These are phyloP conservation scores for Grifola frondosa DNA, from an alignment of 1,284 basidiomycete genomes.

Conservation along the genomic window DNA sequence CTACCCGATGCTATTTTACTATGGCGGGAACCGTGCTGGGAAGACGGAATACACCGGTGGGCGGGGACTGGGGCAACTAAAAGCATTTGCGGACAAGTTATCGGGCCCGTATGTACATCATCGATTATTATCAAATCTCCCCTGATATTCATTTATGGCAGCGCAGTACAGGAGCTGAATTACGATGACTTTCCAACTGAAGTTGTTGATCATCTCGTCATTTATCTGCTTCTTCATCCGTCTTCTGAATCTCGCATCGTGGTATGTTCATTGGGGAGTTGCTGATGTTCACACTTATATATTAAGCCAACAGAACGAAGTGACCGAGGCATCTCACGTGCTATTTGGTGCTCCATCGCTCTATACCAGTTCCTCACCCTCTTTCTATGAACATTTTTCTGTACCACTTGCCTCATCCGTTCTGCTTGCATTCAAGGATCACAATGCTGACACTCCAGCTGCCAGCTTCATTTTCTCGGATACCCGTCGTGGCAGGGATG, in stretches of 20 bases:
- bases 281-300: conserved; percentile 2
- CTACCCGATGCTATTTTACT: conserved; percentile 81
- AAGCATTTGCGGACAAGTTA: conserved; percentile 69
- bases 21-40: conserved; percentile 38
- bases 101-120: conserved; percentile 27
- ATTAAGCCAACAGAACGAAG: conserved; percentile 36
- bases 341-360: conserved; percentile 74
- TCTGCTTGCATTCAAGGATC: conserved; percentile 77
- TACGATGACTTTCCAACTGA: conserved; percentile 56
- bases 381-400: conserved; percentile 51
- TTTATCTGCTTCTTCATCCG: conserved; percentile 76
- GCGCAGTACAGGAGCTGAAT: conserved; percentile 43
- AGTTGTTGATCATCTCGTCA: conserved; percentile 56
- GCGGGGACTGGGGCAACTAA: conserved; percentile 67
- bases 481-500: conserved; percentile 9
- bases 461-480: conserved; percentile 25
- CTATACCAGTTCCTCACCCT: conserved; percentile 51
- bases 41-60: conserved; percentile 72
- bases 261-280: conserved; percentile 28
- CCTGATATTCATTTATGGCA: conserved; percentile 17
- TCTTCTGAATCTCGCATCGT: conserved; percentile 39
- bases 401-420: conserved; percentile 50
- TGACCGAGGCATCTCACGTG: conserved; percentile 48
- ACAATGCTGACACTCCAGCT: conserved; percentile 43
- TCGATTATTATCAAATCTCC: neutral